Evolutionary conservation across 768 basidiomycete species (phyloP).

Genomic region (Amyloporia xantha): DNA sequence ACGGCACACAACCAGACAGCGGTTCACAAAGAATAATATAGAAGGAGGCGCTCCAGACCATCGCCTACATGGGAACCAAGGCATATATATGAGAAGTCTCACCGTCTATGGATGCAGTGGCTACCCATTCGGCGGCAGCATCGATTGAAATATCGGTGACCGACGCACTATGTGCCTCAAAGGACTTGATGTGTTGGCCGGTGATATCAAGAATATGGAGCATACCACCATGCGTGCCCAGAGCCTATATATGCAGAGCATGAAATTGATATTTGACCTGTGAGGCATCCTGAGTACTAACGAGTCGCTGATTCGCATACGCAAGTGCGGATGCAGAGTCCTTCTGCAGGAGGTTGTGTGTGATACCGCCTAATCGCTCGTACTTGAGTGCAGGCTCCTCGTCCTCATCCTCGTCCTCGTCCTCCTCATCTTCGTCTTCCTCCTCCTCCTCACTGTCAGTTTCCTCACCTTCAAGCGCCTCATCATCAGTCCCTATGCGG

Average conservation of each 20-base stretch:
- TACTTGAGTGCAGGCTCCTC: constrained; percentile 93
- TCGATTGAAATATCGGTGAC: constrained; percentile 84
- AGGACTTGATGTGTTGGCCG: constrained; percentile 82
- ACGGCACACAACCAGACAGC: too few relatives aligned
- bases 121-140: constrained; percentile 79
- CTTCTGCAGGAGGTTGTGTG: constrained; percentile 76
- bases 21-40: too few relatives aligned
- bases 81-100: constrained; percentile 19
- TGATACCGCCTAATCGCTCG: constrained; percentile 64
- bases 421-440: constrained; percentile 39
- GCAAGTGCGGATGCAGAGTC: constrained; percentile 84
- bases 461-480: background rate
- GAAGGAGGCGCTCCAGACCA: too few relatives aligned
- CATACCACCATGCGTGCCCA: constrained; percentile 92
- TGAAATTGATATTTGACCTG: background rate
- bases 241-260: constrained; percentile 42
- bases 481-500: background rate
- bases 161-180: constrained; percentile 84
- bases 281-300: constrained; percentile 25
- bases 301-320: constrained; percentile 68
- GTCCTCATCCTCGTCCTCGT: constrained; percentile 68
- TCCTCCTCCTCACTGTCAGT: constrained; percentile 17
- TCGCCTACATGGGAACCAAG: background rate
- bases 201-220: constrained; percentile 77
- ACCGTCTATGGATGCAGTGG: constrained; percentile 93